phyloP scores from a whole-genome alignment of 2,329 filamentous ascomycete genomes.

The Cladophialophora psammophila region DNA sequence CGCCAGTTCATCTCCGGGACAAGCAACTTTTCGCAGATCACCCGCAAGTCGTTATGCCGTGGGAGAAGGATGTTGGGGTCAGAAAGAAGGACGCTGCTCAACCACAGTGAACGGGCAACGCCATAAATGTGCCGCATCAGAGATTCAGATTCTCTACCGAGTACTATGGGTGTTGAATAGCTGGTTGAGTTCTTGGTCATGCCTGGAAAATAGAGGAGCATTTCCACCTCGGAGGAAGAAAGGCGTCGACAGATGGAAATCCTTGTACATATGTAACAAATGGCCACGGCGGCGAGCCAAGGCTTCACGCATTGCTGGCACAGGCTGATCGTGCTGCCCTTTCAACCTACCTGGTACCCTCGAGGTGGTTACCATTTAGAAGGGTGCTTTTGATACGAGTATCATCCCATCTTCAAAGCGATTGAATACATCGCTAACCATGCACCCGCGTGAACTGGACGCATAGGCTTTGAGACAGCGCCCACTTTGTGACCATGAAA shows the following conservation, averaged over 20 bases:
- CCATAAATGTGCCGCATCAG: background rate
- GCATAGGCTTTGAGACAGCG: background rate
- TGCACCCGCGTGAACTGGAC: background rate
- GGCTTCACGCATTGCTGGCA: constrained; percentile 4
- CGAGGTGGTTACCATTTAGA: background rate
- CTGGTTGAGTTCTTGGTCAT: background rate
- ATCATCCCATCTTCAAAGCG: background rate
- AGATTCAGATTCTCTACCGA: background rate
- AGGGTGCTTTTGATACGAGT: background rate
- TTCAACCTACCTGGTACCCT: background rate
- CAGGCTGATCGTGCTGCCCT: background rate
- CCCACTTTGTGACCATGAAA: background rate
- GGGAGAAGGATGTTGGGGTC: constrained; percentile 41
- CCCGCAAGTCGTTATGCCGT: constrained; percentile 31
- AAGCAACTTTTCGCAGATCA: constrained; percentile 53
- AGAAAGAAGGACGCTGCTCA: constrained; percentile 33
- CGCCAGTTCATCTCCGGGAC: constrained; percentile 75
- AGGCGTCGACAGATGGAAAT: background rate
- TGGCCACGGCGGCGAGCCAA: constrained; percentile 12
- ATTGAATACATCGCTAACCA: background rate
- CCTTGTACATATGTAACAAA: constrained; percentile 26
- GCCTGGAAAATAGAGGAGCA: background rate
- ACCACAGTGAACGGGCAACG: constrained; percentile 13
- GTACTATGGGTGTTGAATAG: background rate
- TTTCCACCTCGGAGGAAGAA: background rate